These are phyloP conservation scores for Brasilioporus rufonigricans DNA, from an alignment of 768 basidiomycete genomes.

Conservation along the genomic window DNA sequence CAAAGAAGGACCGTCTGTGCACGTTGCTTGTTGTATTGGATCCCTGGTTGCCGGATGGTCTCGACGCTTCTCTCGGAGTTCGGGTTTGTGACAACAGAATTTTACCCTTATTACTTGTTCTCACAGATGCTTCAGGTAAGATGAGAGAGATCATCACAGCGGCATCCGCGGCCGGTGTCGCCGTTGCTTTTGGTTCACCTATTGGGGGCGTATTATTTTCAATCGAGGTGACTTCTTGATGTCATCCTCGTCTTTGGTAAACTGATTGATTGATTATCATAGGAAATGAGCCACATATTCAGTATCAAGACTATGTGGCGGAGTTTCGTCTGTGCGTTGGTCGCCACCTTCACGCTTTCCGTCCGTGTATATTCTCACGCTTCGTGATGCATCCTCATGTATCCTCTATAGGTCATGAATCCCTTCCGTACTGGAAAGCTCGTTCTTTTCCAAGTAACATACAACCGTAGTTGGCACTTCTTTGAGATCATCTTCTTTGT, in stretches of 20 bases:
- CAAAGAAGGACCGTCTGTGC: conserved; percentile 97
- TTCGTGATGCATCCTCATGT: conserved; percentile 22
- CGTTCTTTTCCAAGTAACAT: conserved; percentile 97
- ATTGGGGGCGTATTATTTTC: conserved; percentile 98
- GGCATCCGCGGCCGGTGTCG: conserved; percentile 95
- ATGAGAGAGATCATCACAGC: conserved; percentile 92
- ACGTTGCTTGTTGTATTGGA: conserved; percentile 94
- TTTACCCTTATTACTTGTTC: conserved; percentile 4
- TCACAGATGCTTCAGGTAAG: conserved; percentile 48
- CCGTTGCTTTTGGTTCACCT: conserved; percentile 97
- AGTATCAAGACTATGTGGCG: conserved; percentile 99
- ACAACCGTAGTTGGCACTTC: conserved; percentile 98
- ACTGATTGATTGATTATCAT: conserved; percentile 3
- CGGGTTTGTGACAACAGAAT: conserved; percentile 53
- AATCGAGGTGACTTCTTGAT: conserved; percentile 72
- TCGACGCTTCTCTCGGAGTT: conserved; percentile 76
- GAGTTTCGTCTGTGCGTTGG: conserved; percentile 94
- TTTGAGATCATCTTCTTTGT: conserved; percentile 98
- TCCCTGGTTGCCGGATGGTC: conserved; percentile 86
- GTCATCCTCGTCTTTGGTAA: not conserved
- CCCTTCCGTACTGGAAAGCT: conserved; percentile 97
- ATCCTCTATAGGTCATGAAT: conserved; percentile 78
- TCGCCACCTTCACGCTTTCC: conserved; percentile 93
- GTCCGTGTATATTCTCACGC: conserved; percentile 48
- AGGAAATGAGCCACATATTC: conserved; percentile 99